Evolutionary conservation across 2,329 filamentous ascomycete genomes (phyloP).

Genomic region (Hypoxylon sp.): DNA sequence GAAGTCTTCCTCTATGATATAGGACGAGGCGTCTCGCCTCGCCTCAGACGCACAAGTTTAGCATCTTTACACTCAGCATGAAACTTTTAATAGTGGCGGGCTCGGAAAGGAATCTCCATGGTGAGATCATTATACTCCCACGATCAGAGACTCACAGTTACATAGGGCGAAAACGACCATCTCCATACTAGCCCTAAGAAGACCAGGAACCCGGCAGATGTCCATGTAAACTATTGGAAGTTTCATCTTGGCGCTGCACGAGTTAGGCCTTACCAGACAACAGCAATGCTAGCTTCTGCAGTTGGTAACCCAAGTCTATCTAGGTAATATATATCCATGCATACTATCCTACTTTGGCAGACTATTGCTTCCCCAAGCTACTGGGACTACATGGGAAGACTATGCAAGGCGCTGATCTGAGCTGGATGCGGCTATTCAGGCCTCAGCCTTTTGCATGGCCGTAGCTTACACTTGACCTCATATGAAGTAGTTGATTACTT

Average conservation of each 20-base stretch:
- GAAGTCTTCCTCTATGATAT: not conserved
- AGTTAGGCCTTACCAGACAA: constrained; percentile 6
- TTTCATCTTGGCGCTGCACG: constrained; percentile 16
- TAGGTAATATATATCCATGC: constrained; percentile 10
- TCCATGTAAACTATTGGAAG: constrained; percentile 15
- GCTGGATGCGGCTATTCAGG: constrained; percentile 13
- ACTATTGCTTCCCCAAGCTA: constrained; percentile 21
- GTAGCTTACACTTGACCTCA: constrained; percentile 21
- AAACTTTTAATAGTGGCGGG: not conserved
- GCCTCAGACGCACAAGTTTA: not conserved
- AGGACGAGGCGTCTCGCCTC: not conserved
- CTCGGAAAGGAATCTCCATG: not conserved
- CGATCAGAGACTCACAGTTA: not conserved
- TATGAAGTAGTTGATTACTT: constrained; percentile 23
- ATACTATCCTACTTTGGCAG: not conserved
- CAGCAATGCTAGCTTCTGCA: constrained; percentile 11
- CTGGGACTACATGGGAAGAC: constrained; percentile 1
- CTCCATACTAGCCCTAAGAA: not conserved
- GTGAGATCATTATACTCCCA: constrained; percentile 5
- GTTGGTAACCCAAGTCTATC: not conserved
- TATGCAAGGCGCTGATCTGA: constrained; percentile 12
- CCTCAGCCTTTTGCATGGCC: constrained; percentile 13
- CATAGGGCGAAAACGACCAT: not conserved
- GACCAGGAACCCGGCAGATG: constrained; percentile 7
- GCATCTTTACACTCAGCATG: not conserved